Evolutionary conservation across 2,329 filamentous ascomycete species (phyloP), one percentile per base, ranked within the genome.

Genomic region (Pezicula radicicola): DNA sequence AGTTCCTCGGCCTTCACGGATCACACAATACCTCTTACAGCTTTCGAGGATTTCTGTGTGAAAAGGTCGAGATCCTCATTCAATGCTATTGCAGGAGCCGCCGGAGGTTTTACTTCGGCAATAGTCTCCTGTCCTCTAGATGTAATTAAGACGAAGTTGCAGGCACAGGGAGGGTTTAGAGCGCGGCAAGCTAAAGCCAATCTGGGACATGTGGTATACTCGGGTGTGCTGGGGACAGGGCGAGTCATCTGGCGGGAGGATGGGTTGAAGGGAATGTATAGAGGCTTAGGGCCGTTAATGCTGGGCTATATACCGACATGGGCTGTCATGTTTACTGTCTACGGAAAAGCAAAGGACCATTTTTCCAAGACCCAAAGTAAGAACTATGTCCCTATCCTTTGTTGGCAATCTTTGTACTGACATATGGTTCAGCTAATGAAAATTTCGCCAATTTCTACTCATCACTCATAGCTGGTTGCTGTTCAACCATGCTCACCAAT

Each of bases 91-190:
- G 87, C 91, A 41, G 94, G 94, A 51, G 93, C 92, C 46, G 79
- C 90, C 52, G 93, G 92, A 47, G 94, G 94, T 46, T 90, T 97
- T 64, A 91, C 91, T 19, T 96, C 92, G 7, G 94, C 94, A 47
- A 83, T 99, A 51, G 89, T 97, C 59, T 97, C 93, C 49, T 99
- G 94, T 69, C 94, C 94, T 40, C 85, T 99, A 61, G 94, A 99
- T 76, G 94, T 99, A 56, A 97, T 99, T 72, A 99, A 99, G 76
- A 99, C 94, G 42, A 97, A 97, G 72, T 74, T 99, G 55, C 94
- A 99, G 70, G 93, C 92, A 15, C 94, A 97, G 69, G 93, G 93
- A 57, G 89, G 91, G 18, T 95, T 96, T 70, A 60, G 79, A 73
- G 70, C 68, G 42, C 61, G 68, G 28, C 55, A 54, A 48, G 52